Percentiles rank a stretch among this genome's conserved stretches.
phyloP scores from a whole-genome alignment of 2,329 filamentous ascomycete genomes.

The Madurella fahalii region DNA sequence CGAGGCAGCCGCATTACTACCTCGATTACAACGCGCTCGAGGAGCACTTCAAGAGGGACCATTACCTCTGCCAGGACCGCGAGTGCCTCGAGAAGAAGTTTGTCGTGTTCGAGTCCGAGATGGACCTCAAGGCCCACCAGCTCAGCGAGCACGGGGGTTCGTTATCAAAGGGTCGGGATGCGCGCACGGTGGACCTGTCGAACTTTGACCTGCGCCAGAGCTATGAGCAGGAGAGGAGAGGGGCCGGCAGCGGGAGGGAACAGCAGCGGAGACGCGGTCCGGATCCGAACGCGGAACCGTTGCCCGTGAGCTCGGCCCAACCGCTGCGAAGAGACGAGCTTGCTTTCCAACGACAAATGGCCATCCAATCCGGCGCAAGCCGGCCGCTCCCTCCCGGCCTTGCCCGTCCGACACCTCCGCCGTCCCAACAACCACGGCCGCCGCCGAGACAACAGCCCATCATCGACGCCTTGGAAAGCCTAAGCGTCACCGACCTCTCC shows the following conservation, averaged over 20 bases:
- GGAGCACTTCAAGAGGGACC: conserved; percentile 79
- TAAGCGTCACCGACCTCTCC: conserved; percentile 47
- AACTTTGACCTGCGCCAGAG: conserved; percentile 74
- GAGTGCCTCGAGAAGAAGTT: conserved; percentile 97
- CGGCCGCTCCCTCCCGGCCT: conserved; percentile 29
- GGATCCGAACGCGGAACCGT: conserved; percentile 79
- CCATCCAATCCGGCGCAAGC: conserved; percentile 64
- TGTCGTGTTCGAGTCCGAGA: conserved; percentile 89
- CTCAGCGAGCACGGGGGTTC: conserved; percentile 75
- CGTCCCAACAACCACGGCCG: conserved; percentile 13
- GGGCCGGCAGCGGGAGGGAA: conserved; percentile 40
- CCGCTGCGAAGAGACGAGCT: conserved; percentile 80
- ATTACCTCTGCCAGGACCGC: conserved; percentile 77
- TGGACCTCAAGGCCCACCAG: conserved; percentile 93
- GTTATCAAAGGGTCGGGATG: conserved; percentile 80
- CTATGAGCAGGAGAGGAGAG: conserved; percentile 60
- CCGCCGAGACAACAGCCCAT: conserved; percentile 19
- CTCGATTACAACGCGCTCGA: conserved; percentile 83
- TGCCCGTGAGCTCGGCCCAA: conserved; percentile 73
- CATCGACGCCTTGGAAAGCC: conserved; percentile 44
- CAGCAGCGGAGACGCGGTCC: conserved; percentile 58
- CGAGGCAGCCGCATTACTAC: conserved; percentile 81
- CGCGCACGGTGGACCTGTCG: conserved; percentile 80
- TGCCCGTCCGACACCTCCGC: conserved; percentile 3
- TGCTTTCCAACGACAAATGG: conserved; percentile 87